These are phyloP conservation scores for Lactarius quietus DNA, from an alignment of 768 basidiomycete genomes.

Conservation along the genomic window DNA sequence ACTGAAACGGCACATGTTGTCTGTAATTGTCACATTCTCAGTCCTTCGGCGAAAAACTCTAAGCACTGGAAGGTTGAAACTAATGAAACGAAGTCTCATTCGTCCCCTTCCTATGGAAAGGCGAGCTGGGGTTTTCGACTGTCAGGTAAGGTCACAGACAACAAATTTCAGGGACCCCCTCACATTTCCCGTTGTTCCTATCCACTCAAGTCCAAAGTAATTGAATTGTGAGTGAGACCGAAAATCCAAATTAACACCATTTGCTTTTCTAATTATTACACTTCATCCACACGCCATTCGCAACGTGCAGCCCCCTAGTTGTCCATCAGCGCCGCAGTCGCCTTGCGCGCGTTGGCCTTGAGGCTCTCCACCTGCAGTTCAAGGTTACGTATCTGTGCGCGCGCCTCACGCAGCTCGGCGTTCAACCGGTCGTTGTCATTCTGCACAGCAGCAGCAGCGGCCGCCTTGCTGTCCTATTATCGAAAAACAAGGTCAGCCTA, in stretches of 20 bases:
- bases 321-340: slow-evolving; percentile 56
- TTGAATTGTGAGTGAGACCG: too few relatives aligned
- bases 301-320: slow-evolving; percentile 17
- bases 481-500: not conserved
- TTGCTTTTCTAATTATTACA: not conserved
- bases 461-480: slow-evolving; percentile 25
- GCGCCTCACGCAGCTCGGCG: slow-evolving; percentile 70
- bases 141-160: too few relatives aligned
- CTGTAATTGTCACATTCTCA: not conserved
- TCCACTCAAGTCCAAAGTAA: too few relatives aligned
- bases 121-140: too few relatives aligned
- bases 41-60: too few relatives aligned
- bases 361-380: slow-evolving; percentile 79
- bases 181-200: too few relatives aligned
- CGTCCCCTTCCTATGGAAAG: too few relatives aligned
- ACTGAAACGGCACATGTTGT: not conserved
- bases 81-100: too few relatives aligned
- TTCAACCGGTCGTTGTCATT: slow-evolving; percentile 62
- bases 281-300: not conserved
- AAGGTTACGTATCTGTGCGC: slow-evolving; percentile 76
- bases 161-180: too few relatives aligned
- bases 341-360: slow-evolving; percentile 71
- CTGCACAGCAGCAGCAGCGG: slow-evolving; percentile 33
- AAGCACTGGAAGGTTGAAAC: too few relatives aligned
- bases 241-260: not conserved